These are phyloP conservation scores for Geotrichum europaeum DNA, from an alignment of 1,139 yeast species.

Conservation along the genomic window DNA sequence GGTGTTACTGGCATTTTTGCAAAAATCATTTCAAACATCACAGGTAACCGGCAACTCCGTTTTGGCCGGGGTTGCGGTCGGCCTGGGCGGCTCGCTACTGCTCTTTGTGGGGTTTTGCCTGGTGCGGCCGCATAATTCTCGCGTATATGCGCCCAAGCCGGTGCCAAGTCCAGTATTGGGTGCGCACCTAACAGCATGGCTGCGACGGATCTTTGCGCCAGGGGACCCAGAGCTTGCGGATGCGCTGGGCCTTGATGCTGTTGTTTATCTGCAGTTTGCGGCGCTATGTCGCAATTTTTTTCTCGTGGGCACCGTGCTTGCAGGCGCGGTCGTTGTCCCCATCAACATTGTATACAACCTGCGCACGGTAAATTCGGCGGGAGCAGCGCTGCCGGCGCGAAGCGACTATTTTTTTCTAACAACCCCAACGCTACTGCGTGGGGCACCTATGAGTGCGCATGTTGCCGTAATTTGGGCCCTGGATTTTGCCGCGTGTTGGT, in stretches of 20 bases:
- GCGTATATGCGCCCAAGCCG: conserved; percentile 34
- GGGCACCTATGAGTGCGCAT: conserved; percentile 34
- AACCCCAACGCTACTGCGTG: conserved; percentile 35
- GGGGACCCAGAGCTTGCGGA: conserved; percentile 31
- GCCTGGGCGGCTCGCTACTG: conserved; percentile 34
- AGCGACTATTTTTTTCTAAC: conserved; percentile 33
- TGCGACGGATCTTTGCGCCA: conserved; percentile 24
- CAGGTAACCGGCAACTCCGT: conserved; percentile 32
- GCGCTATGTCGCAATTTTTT: conserved; percentile 35
- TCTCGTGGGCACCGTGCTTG: conserved; percentile 31
- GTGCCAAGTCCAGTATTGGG: conserved; percentile 16
- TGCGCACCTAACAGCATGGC: conserved; percentile 30
- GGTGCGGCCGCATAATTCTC: conserved; percentile 34
- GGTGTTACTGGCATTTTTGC: conserved; percentile 6
- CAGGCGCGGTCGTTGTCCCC: conserved; percentile 36
- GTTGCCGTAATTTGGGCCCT: conserved; percentile 34
- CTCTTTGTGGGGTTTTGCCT: conserved; percentile 31
- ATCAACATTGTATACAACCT: conserved; percentile 35
- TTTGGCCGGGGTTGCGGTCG: conserved; percentile 33
- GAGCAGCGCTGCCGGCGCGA: conserved; percentile 23
- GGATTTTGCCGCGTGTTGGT: conserved; percentile 27
- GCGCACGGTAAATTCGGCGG: conserved; percentile 18
- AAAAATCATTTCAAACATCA: conserved; percentile 19
- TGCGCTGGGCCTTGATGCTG: conserved; percentile 38
- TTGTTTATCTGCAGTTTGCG: conserved; percentile 32